Base-by-base conservation (phyloP, 441 rosid genomes). In the Monsonia emarginata region DNA sequence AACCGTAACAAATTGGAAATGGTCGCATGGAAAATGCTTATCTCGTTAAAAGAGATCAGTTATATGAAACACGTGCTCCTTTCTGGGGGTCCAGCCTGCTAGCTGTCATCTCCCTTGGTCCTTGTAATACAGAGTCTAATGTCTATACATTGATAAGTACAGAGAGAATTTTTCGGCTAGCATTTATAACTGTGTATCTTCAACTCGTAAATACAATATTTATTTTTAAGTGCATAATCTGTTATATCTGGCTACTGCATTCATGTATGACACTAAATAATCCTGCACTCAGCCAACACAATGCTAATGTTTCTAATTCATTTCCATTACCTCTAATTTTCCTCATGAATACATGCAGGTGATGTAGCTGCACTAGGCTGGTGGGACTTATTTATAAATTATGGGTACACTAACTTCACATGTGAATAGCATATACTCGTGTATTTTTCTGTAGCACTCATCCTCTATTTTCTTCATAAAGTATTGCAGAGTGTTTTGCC, bases 361-460 rank as follows among this genome's bases (percentile, higher is more conserved):
- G 88, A 83, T 57, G 83, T 86, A 61, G 81, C 82, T 30, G 85
- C 85, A 6, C 77, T 86, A 65, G 85, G 87, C 69, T 86, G 88
- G 91, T 86, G 91, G 91, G 91, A 84, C 75, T 78, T 86, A 50
- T 86, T 86, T 75, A 83, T 84, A 71, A 84, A 84, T 67, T 86
- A 78, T 11, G 87, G 91, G 87, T 84, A 83, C 5, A 4, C 21
- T 46, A 46, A 16, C 54, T 46, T 16, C 22, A 60, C 34, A n/a
- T 52, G 32, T 60, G 13, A 24, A 30, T 65, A 38, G 54, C 42
- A 19, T 42, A 61, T 31, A 28, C 63, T 57, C 61, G 22, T 44
- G 27, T 34, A 7, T 44, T 0, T 21, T 56, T 57, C 13, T 3
- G 2, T 31, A 31, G 64, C 24, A 69, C 48, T 74, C 56, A 72